A percentile compares a stretch with the other conserved stretches of the same genome.
These are phyloP conservation scores for Larix sibirica DNA, from an alignment of 83 land plant species.

Conservation along the genomic window DNA sequence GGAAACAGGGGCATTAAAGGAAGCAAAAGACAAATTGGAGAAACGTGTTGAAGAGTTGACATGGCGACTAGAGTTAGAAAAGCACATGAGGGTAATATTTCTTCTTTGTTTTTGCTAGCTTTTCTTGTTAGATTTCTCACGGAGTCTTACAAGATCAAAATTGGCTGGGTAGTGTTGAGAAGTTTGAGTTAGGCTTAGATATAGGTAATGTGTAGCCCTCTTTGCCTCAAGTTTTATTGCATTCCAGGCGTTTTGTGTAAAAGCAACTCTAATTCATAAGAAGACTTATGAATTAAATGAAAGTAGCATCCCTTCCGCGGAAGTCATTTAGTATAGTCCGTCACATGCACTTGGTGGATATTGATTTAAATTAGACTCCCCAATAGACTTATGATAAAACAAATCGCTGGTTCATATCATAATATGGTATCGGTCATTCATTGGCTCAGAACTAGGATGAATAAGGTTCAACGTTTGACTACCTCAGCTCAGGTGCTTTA, in stretches of 20 bases:
- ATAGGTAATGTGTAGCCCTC: not conserved
- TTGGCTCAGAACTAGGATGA: not conserved
- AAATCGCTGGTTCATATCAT: not conserved
- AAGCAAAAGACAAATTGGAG: slow-evolving; percentile 84
- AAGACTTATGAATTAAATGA: not conserved
- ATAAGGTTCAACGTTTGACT: not conserved
- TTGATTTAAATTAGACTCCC: slow-evolving; percentile 1
- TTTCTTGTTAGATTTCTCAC: not conserved
- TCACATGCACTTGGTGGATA: not conserved
- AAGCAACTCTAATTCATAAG: not conserved
- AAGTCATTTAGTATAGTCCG: not conserved
- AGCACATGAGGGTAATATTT: slow-evolving; percentile 62
- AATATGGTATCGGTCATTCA: not conserved
- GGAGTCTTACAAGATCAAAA: not conserved
- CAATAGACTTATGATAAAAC: not conserved
- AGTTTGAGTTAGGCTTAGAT: not conserved
- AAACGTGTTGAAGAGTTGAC: slow-evolving; percentile 82
- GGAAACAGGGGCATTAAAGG: slow-evolving; percentile 87
- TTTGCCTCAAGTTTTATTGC: not conserved
- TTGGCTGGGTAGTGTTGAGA: not conserved
- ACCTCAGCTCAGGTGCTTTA: slow-evolving; percentile 3
- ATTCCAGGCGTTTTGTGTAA: no score
- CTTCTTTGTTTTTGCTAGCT: not conserved
- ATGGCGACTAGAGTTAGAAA: slow-evolving; percentile 79
- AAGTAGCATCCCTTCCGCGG: not conserved